Evolutionary conservation across 306 rosid species (phyloP).

Genomic region (Castanea mollissima): DNA sequence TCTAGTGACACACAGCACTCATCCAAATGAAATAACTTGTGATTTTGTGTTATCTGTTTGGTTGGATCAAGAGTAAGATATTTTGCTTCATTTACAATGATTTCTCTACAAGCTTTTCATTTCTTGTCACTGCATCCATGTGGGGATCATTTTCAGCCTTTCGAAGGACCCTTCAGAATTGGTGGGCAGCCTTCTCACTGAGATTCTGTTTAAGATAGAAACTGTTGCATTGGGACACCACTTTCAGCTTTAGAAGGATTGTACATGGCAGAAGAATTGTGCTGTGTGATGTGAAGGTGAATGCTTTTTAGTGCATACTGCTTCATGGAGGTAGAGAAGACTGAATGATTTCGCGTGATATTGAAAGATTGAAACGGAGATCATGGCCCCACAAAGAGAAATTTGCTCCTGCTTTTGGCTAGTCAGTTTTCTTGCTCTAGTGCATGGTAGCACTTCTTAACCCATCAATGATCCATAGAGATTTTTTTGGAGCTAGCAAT

Average conservation of each 20-base stretch:
- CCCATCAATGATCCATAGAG: conserved; percentile 1
- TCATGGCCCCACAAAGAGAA: conserved; percentile 1
- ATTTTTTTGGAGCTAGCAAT: conserved; percentile 13
- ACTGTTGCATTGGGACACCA: conserved; percentile 14
- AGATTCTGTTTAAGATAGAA: conserved; percentile 20
- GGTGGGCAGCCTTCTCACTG: conserved; percentile 28
- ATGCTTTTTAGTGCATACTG: conserved; percentile 4
- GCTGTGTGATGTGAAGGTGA: conserved; percentile 27
- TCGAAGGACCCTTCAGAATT: conserved; percentile 15
- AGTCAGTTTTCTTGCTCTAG: conserved; percentile 11
- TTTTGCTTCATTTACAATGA: conserved; percentile 3
- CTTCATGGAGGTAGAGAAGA: conserved; percentile 17
- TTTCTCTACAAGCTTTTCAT: not conserved
- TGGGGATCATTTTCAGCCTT: conserved; percentile 12
- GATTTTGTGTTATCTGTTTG: not conserved
- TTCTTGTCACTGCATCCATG: conserved; percentile 9
- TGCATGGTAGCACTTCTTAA: conserved; percentile 12
- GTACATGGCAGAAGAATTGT: conserved; percentile 45
- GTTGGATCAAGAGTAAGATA: not conserved
- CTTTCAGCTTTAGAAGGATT: conserved; percentile 21
- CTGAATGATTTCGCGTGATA: conserved; percentile 25
- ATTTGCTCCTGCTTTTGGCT: conserved; percentile 16
- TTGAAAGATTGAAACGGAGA: conserved; percentile 3
- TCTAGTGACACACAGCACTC: not conserved
- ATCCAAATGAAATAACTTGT: conserved; percentile 18